phyloP scores from a whole-genome alignment of 768 basidiomycete species.

The Lactifluus hygrophoroides region DNA sequence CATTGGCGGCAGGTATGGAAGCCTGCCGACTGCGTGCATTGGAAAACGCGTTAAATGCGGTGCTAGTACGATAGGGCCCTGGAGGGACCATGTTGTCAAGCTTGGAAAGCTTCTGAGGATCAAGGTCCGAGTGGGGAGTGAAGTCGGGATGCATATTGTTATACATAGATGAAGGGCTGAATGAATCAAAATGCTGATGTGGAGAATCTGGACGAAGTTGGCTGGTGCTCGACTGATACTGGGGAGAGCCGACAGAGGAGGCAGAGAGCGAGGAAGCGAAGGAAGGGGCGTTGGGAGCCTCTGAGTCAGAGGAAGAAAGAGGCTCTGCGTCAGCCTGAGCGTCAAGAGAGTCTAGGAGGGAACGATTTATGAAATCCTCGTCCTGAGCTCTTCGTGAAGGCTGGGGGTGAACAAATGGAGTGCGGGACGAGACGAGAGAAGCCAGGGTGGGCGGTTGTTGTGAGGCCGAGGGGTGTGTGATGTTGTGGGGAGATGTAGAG shows the following conservation, averaged over 20 bases:
- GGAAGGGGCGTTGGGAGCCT: slow-evolving; percentile 34
- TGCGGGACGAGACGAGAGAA: slow-evolving; percentile 27
- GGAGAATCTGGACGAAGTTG: slow-evolving; percentile 48
- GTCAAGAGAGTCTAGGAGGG: slow-evolving; percentile 74
- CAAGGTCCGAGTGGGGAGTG: slow-evolving; percentile 11
- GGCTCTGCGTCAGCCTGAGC: slow-evolving; percentile 79
- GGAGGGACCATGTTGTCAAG: slow-evolving; percentile 19
- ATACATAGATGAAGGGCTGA: slow-evolving; percentile 27
- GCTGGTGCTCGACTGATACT: slow-evolving; percentile 45
- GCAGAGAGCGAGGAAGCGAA: slow-evolving; percentile 44
- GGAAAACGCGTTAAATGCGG: slow-evolving; percentile 21
- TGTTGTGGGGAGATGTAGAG: slow-evolving; percentile 3
- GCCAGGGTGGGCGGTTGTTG: slow-evolving; percentile 28
- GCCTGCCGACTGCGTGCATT: slow-evolving; percentile 19
- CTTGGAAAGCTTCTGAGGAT: slow-evolving; percentile 18
- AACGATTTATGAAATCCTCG: slow-evolving; percentile 85
- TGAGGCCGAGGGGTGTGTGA: slow-evolving; percentile 23
- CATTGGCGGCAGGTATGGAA: slow-evolving; percentile 9
- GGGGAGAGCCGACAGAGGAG: slow-evolving; percentile 39
- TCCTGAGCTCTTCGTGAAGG: slow-evolving; percentile 31
- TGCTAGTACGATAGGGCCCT: slow-evolving; percentile 20
- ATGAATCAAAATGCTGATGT: slow-evolving; percentile 34
- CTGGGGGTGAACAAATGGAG: slow-evolving; percentile 25
- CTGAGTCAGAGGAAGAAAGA: slow-evolving; percentile 42
- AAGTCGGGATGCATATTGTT: slow-evolving; percentile 23